Conservation (phyloP, 805 yeast species). For the Sungouiella thailandica region DNA sequence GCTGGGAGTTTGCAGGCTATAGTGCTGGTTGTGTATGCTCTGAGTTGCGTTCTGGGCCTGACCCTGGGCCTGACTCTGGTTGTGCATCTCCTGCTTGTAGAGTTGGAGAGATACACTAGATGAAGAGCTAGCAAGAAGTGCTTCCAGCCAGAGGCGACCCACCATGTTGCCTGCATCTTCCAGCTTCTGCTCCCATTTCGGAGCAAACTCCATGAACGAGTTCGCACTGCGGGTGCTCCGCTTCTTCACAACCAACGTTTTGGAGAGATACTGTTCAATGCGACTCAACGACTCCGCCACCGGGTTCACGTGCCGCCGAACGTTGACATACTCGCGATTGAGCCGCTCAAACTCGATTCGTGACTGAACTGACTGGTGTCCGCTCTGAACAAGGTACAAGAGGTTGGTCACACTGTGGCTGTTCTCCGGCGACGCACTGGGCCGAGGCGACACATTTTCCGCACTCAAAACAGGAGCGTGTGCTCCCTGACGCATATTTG, state of each 20-base stretch:
- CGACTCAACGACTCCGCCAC: constrained; percentile 58
- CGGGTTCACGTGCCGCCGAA: constrained; percentile 68
- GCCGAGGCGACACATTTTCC: not conserved
- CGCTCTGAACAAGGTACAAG: constrained; percentile 19
- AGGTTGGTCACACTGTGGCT: constrained; percentile 6
- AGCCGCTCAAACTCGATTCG: constrained; percentile 76
- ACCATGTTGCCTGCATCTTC: constrained; percentile 21
- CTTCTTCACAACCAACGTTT: constrained; percentile 23
- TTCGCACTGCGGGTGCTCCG: constrained; percentile 19
- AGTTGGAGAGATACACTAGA: constrained; percentile 7
- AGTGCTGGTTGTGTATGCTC: constrained; percentile 6
- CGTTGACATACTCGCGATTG: constrained; percentile 66
- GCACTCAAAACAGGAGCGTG: not conserved
- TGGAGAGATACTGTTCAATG: constrained; percentile 14
- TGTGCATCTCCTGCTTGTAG: constrained; percentile 9
- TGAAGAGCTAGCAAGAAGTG: constrained; percentile 19
- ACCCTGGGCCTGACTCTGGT: constrained; percentile 5
- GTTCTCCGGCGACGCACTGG: not conserved
- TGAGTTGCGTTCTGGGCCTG: too few relatives aligned
- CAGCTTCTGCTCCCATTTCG: constrained; percentile 27
- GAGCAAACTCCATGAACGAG: constrained; percentile 31
- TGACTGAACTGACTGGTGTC: constrained; percentile 49
- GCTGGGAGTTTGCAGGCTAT: constrained; percentile 1
- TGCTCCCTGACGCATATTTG: constrained; percentile 5
- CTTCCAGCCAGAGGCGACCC: constrained; percentile 38